Percentiles rank a stretch among this genome's conserved stretches.
Conservation (phyloP, 768 basidiomycete genomes). For the Hypholoma sublateritium region DNA sequence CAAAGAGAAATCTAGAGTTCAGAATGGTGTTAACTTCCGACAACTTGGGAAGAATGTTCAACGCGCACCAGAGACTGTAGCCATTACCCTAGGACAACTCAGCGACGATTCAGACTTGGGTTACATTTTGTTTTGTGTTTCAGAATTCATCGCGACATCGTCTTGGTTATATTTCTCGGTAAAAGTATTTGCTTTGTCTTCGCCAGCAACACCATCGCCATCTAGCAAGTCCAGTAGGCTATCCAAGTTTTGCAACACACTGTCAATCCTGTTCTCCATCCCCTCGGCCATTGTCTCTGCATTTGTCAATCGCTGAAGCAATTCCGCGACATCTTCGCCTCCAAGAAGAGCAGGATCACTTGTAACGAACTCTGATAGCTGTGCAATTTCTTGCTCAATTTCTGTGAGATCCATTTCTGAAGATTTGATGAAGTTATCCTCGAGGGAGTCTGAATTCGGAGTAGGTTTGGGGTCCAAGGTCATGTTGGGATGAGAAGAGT, state of each 20-base stretch:
- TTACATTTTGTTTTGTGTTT: not conserved
- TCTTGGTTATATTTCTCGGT: not conserved
- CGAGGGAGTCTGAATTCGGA: not conserved
- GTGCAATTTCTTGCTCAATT: conserved; percentile 11
- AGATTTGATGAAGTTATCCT: conserved; percentile 1
- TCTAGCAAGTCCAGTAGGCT: conserved; percentile 48
- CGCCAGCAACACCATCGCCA: not conserved
- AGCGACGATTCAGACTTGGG: not conserved
- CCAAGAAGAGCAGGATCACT: conserved; percentile 18
- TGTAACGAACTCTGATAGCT: conserved; percentile 13
- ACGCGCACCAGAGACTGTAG: too few relatives aligned
- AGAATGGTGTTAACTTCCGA: too few relatives aligned
- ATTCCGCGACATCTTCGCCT: conserved; percentile 46
- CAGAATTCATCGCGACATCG: not conserved
- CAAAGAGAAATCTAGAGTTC: too few relatives aligned
- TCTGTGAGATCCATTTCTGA: conserved; percentile 9
- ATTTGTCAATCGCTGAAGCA: conserved; percentile 53
- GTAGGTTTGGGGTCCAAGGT: conserved; percentile 2
- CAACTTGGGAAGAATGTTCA: too few relatives aligned
- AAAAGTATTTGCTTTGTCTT: not conserved
- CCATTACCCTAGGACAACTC: not conserved
- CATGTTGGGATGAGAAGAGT: conserved; percentile 25
- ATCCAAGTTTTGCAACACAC: conserved; percentile 59
- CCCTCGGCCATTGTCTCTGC: conserved; percentile 61
- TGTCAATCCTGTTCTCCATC: conserved; percentile 64